Conservation (phyloP, 2,329 filamentous ascomycete species). For the Coniochaeta hoffmannii region DNA sequence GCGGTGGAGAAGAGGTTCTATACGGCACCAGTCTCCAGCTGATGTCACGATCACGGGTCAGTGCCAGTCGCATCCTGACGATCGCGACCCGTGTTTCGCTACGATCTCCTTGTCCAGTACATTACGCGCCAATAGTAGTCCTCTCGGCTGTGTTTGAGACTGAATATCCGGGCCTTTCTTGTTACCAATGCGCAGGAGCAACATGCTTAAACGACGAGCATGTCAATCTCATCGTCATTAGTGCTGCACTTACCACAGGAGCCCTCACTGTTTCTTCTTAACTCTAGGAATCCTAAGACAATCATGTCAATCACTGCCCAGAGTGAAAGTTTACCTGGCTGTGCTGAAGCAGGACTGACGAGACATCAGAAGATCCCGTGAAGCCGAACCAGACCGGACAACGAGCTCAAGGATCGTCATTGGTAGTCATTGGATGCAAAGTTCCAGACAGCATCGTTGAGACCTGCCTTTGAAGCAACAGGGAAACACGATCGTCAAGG, state of each 20-base stretch:
- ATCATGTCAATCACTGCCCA: slow-evolving; percentile 3
- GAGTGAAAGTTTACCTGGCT: neutral
- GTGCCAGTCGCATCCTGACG: neutral
- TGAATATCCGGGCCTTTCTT: neutral
- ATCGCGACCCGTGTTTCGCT: neutral
- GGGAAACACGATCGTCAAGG: neutral
- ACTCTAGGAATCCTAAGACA: neutral
- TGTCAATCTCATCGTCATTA: too few species aligned
- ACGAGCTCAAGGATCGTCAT: too few species aligned
- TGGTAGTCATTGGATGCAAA: neutral
- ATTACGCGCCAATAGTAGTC: neutral
- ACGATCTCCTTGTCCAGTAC: neutral
- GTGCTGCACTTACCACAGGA: too few species aligned
- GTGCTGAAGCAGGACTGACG: neutral
- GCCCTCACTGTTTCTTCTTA: too few species aligned
- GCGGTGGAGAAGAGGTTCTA: neutral
- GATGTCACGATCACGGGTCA: neutral
- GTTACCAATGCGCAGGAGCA: neutral
- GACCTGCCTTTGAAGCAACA: neutral
- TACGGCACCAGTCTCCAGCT: neutral
- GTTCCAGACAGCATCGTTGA: neutral
- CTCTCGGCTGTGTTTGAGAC: neutral
- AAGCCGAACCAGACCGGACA: neutral
- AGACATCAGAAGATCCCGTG: neutral
- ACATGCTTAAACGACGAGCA: neutral